Base-by-base conservation (phyloP, 495 filamentous ascomycete genomes). In the Lichenothelia convexa region DNA sequence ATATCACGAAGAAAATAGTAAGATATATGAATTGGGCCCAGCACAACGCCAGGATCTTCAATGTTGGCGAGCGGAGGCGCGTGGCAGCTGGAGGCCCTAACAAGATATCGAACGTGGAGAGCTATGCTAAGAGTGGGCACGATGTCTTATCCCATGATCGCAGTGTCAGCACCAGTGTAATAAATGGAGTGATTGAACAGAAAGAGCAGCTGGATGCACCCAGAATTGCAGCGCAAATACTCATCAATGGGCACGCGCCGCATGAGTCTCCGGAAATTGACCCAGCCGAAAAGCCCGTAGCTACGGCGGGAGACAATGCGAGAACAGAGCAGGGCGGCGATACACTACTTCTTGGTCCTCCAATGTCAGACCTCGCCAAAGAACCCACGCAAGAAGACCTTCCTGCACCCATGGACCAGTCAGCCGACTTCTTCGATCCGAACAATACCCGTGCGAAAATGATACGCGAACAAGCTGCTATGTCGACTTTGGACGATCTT, bases 21-120 rank as follows among this genome's bases (percentile, higher is more conserved):
- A 71, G 89, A 34, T 97, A 97, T 47, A 61, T 97, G 17, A 86
- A 91, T 38, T 97, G 89, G 89, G 74, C 93, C 34, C 89, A 97
- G 46, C 89, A 97, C 51, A 79, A 93, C 45, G 82, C 83, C 16
- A 66, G 68, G 46, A 94, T 97, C 43, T 97, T 97, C 70, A 97
- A 97, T 44, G 89, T 97, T 26, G 89, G 89, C 30, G 82, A 92
- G 50, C 73, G 83, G 45, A 65, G 89, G 45, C 78, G 89, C 36
- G 67, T 85, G 22, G 80, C 76, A 16, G 81, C 80, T 23, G 75
- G 77, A 7, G 55, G 52, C 53, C 62, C n/a, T 50, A 56, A 13
- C 49, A 31, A 32, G 18, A 5, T 35, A 41, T 32, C 39, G 41
- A 9, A 42, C 30, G 18, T 41, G 35, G 26, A 41, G 35, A n/a